Percentiles rank a stretch among this genome's conserved stretches.
Evolutionary conservation across 805 yeast species (phyloP).

Genomic region (Kazachstania psychrophila): DNA sequence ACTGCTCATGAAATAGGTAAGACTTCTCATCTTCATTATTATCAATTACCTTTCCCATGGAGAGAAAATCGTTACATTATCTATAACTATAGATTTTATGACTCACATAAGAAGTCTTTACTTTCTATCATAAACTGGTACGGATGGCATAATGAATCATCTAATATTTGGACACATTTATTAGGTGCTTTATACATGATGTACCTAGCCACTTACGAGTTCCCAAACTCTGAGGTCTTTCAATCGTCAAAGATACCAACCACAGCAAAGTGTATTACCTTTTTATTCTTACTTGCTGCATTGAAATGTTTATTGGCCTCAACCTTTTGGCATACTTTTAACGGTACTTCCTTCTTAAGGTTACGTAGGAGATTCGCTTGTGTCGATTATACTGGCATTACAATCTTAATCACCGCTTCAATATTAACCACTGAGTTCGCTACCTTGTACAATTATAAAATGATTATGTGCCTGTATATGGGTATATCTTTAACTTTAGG

Average conservation of each 20-base stretch:
- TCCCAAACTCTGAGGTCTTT: constrained; percentile 52
- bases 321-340: constrained; percentile 85
- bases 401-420: constrained; percentile 81
- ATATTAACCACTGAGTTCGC: constrained; percentile 80
- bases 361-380: constrained; percentile 77
- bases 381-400: constrained; percentile 90
- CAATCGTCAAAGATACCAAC: constrained; percentile 36
- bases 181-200: constrained; percentile 53
- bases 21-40: constrained; percentile 54
- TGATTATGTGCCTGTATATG: constrained; percentile 37
- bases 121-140: constrained; percentile 44
- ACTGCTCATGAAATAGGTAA: constrained; percentile 37
- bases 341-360: constrained; percentile 56
- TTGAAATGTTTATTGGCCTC: constrained; percentile 72
- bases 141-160: constrained; percentile 71
- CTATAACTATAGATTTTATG: constrained; percentile 76
- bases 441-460: constrained; percentile 40
- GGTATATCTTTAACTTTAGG: constrained; percentile 60
- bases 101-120: constrained; percentile 50
- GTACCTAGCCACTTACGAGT: constrained; percentile 49
- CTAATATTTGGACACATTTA: constrained; percentile 90
- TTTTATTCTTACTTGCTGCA: constrained; percentile 61
- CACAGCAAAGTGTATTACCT: constrained; percentile 36
- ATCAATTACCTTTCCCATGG: constrained; percentile 88
- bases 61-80: constrained; percentile 82